phyloP scores from a whole-genome alignment of 1,284 basidiomycete species.

The Ganoderma lucidum region DNA sequence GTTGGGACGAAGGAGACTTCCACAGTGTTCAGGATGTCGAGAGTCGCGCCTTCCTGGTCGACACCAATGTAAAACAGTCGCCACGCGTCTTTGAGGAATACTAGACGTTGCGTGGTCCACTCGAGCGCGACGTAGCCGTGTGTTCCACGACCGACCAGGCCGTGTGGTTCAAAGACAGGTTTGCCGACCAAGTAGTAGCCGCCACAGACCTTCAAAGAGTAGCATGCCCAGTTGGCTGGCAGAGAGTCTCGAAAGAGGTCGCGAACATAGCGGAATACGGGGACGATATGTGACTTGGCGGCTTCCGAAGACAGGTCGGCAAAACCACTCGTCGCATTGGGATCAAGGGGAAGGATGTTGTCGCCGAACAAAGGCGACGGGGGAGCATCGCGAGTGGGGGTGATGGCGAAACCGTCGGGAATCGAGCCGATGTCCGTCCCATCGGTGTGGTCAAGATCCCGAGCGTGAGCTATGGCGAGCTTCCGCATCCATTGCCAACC shows the following conservation, averaged over 20 bases:
- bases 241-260: conserved; percentile 2
- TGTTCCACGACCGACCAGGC: background rate
- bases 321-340: no score
- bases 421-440: no score
- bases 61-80: background rate
- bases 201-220: conserved; percentile 10
- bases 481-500: conserved; percentile 5
- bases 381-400: no score
- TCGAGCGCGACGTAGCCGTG: conserved; percentile 1
- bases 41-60: background rate
- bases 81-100: background rate
- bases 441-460: no score
- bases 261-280: conserved; percentile 17
- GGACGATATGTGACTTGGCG: no score
- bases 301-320: no score
- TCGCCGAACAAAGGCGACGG: no score
- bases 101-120: conserved; percentile 1
- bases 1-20: background rate
- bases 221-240: conserved; percentile 4
- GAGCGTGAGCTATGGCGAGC: no score
- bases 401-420: no score
- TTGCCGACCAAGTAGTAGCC: background rate
- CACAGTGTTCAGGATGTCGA: background rate
- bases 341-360: no score
- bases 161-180: background rate